phyloP scores from a whole-genome alignment of 2,329 filamentous ascomycete species.

The Pestalotiopsis sp. region DNA sequence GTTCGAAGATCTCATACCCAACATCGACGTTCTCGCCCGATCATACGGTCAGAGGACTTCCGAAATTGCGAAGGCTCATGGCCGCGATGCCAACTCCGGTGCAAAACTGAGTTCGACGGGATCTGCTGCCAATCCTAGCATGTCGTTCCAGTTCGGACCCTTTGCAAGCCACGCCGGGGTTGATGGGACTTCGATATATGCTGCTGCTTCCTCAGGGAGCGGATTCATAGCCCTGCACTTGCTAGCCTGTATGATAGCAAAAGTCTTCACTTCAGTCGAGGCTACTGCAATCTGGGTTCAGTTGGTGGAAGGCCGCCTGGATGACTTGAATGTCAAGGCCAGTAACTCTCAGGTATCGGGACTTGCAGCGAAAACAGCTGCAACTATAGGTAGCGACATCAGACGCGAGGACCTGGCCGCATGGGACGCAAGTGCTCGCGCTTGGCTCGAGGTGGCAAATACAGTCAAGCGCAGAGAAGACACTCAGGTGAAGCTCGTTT shows the following conservation, averaged over 20 bases:
- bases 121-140: no score
- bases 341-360: no score
- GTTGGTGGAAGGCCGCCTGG: constrained; percentile 19
- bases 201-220: constrained; percentile 23
- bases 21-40: not conserved
- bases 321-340: not conserved
- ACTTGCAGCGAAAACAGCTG: not conserved
- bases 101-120: no score
- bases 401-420: constrained; percentile 21
- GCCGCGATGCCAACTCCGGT: not conserved
- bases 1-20: not conserved
- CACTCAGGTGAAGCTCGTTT: constrained; percentile 17
- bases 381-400: constrained; percentile 11
- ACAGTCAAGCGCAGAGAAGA: constrained; percentile 23
- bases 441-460: constrained; percentile 33
- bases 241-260: constrained; percentile 35
- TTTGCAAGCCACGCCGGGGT: constrained; percentile 29
- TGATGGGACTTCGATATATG: constrained; percentile 23
- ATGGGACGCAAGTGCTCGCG: constrained; percentile 33
- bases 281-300: constrained; percentile 35
- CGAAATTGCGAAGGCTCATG: not conserved
- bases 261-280: constrained; percentile 24
- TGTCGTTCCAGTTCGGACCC: constrained; percentile 7
- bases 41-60: not conserved
- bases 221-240: constrained; percentile 33